Conservation (phyloP, 2,329 filamentous ascomycete genomes). For the Neofusicoccum laricinum region DNA sequence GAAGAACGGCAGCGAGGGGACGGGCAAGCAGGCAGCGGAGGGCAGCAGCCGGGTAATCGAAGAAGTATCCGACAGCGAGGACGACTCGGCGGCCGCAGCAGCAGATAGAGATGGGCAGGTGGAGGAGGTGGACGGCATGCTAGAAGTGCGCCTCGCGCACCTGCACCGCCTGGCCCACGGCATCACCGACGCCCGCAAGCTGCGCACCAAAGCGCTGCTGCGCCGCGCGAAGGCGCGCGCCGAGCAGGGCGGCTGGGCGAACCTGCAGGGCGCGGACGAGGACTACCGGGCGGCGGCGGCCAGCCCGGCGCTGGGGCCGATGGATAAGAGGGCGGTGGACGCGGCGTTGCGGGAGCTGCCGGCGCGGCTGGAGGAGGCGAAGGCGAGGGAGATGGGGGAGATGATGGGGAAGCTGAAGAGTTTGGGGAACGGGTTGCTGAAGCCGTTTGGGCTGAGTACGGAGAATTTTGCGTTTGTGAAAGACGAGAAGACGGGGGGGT, state of each 20-base stretch:
- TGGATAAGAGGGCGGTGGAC: slow-evolving; percentile 67
- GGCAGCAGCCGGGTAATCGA: slow-evolving; percentile 34
- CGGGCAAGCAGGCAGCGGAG: slow-evolving; percentile 30
- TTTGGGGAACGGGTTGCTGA: slow-evolving; percentile 86
- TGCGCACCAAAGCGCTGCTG: slow-evolving; percentile 79
- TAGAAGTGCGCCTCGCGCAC: neutral
- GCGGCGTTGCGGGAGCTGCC: slow-evolving; percentile 66
- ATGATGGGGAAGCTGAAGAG: slow-evolving; percentile 98
- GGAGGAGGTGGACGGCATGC: slow-evolving; percentile 41
- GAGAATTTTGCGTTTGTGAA: slow-evolving; percentile 94
- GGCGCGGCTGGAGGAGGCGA: slow-evolving; percentile 68
- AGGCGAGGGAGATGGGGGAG: slow-evolving; percentile 84
- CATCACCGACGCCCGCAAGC: slow-evolving; percentile 65
- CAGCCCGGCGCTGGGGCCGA: slow-evolving; percentile 59
- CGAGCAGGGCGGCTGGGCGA: slow-evolving; percentile 73
- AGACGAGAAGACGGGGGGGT: slow-evolving; percentile 84
- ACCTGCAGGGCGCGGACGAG: slow-evolving; percentile 71
- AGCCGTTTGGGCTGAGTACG: slow-evolving; percentile 89
- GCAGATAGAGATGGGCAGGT: slow-evolving; percentile 36
- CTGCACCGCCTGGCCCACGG: slow-evolving; percentile 24
- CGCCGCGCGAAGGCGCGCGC: slow-evolving; percentile 71
- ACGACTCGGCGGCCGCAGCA: slow-evolving; percentile 36
- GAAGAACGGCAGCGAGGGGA: slow-evolving; percentile 22
- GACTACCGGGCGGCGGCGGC: slow-evolving; percentile 71
- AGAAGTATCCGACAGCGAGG: slow-evolving; percentile 42